Base-by-base conservation (phyloP, 2,329 filamentous ascomycete genomes). In the Cladosporium halotolerans region DNA sequence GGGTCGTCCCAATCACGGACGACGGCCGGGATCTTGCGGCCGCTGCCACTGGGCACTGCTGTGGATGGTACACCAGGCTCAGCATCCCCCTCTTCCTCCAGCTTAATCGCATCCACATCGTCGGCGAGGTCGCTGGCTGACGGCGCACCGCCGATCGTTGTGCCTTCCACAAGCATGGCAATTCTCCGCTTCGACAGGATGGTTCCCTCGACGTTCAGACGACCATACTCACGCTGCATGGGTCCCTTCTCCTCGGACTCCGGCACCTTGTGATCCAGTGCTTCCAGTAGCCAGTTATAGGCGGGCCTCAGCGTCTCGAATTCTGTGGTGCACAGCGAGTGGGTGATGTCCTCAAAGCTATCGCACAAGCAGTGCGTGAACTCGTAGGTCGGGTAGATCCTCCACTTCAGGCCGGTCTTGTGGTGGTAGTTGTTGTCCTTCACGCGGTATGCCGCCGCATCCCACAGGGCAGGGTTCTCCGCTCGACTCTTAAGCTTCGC, bases 381-480 rank as follows among this genome's bases (percentile, higher is more conserved):
- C 69, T 96, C 91, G 66, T 96, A 96, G 0, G 92, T 95, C 0
- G 93, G 93, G 68, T 96, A 96, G 58, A 96, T 95, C 70, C 84
- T 86, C 90, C 91, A 97, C 66, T 86, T 83, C 59, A 81, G 76
- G 31, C 88, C 89, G 0, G 91, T 95, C 34, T 88, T 81, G 70
- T 89, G 83, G 68, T 95, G 89, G 41, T 83, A 79, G 56, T 75
- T 75, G 62, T 88, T 83, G 63, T 86, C 81, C 57, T 89, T 79
- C 52, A 97, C 85, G 56, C 92, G 83, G 71, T 96, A 97, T 13
- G 92, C 92, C 2, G 88, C 88, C 51, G 96, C 73, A 76, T 97
- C 92, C 92, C 92, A 96, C 88, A 96, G 91, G 71, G 95, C 89
- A 6, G 91, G 90, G 68, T 96, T 96, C 31, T 86, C 85, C 62